These are phyloP conservation scores for Penicillium sp. DNA, from an alignment of 2,329 filamentous ascomycete species.

Conservation along the genomic window DNA sequence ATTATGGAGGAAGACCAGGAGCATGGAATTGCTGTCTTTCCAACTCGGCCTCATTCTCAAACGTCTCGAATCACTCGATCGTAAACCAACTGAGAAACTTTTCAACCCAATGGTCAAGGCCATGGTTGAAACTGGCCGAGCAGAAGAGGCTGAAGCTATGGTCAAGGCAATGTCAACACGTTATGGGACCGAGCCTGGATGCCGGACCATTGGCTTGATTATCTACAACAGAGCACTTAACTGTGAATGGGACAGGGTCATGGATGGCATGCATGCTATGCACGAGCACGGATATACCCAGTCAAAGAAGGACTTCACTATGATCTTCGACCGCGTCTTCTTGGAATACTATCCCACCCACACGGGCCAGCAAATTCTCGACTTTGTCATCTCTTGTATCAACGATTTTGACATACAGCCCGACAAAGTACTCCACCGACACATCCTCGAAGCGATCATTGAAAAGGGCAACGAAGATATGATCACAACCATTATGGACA, in stretches of 20 bases:
- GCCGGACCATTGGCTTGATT: constrained; percentile 40
- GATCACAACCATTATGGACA: constrained; percentile 32
- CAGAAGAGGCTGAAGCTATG: constrained; percentile 38
- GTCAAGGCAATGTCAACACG: constrained; percentile 36
- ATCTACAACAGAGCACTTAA: constrained; percentile 38
- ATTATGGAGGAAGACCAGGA: constrained; percentile 43
- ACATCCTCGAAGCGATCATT: constrained; percentile 42
- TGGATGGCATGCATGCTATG: constrained; percentile 40
- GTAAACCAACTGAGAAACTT: constrained; percentile 38
- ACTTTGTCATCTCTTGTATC: constrained; percentile 39
- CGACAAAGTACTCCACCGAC: constrained; percentile 41
- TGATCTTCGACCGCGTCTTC: constrained; percentile 43
- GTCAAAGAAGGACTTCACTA: constrained; percentile 31
- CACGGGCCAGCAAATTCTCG: constrained; percentile 33
- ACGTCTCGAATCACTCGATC: constrained; percentile 30
- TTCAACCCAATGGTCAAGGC: constrained; percentile 44
- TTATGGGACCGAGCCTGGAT: constrained; percentile 32
- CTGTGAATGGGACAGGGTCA: constrained; percentile 44
- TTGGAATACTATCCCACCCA: constrained; percentile 44
- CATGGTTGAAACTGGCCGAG: constrained; percentile 39
- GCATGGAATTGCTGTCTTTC: constrained; percentile 36
- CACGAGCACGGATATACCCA: constrained; percentile 35
- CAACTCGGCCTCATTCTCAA: constrained; percentile 35
- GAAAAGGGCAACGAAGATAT: constrained; percentile 39
- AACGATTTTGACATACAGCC: constrained; percentile 39